Base-by-base conservation (phyloP, 495 filamentous ascomycete species). In the Symbiotaphrina buchneri region DNA sequence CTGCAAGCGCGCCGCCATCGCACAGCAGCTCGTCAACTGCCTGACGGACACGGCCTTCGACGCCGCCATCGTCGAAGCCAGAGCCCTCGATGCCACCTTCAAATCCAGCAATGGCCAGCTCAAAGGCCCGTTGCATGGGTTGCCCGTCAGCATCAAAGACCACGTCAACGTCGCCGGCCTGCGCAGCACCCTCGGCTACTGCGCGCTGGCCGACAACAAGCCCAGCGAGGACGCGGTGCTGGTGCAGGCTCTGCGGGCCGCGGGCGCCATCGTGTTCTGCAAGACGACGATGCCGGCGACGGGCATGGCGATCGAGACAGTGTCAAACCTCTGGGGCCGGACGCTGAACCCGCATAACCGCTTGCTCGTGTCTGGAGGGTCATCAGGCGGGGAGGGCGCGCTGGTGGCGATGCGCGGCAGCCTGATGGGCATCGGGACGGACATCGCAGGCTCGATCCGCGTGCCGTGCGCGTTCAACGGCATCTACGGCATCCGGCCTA, bases 81-180 rank as follows among this genome's bases (percentile, higher is more conserved):
- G 26, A 24, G 30, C 21, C 10, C 18, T 32, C 8, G 30, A 32
- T 32, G 30, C 30, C 8, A 10, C 21, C 14, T 32, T 32, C 18
- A 19, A 22, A 24, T 16, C 32, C 21, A 22, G 26, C n/a, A 10
- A 32, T 32, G 6, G 18, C 6, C 21, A 32, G 15, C 30, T 19
- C 8, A 8, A 24, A 10, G 58, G 57, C 0, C 69, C 67, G 0
- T 46, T 78, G 1, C 71, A 78, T 37, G 71, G 71, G 16, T 48
- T 76, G 2, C 72, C 71, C 1, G 38, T 76, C n/a, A 72, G 66
- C 31, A 43, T 78, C 10, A 78, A 75, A 46, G 72, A 78, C 37
- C 71, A 75, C 40, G 74, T 74, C 44, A 70, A 75, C 32, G 57
- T 78, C 32, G 63, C 62, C 32, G 64, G 56, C 0, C 55, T 68